Evolutionary conservation across 805 yeast species (phyloP).

Genomic region (Clavispora fructus): DNA sequence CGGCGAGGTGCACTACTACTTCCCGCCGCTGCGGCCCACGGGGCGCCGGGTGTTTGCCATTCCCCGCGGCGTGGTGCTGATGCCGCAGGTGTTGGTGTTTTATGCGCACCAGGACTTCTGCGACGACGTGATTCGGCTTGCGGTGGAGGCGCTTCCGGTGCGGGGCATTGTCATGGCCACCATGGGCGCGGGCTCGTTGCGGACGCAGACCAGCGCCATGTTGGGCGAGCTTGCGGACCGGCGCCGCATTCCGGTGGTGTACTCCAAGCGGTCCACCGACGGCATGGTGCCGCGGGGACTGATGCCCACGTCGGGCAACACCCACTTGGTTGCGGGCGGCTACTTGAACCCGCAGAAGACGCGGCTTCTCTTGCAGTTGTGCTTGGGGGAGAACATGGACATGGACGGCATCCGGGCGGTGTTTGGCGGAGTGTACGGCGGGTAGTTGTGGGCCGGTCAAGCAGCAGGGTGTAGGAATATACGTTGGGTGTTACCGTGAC

Average conservation of each 20-base stretch:
- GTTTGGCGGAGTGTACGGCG: conserved; percentile 45
- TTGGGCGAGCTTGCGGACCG: conserved; percentile 33
- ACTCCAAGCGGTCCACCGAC: conserved; percentile 64
- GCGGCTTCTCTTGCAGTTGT: conserved; percentile 52
- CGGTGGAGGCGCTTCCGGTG: conserved; percentile 39
- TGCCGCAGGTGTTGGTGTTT: conserved; percentile 48
- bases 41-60: conserved; percentile 30
- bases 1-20: conserved; percentile 59
- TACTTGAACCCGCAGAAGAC: conserved; percentile 63
- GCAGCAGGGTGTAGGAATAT: too few species aligned
- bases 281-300: conserved; percentile 61
- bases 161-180: conserved; percentile 62
- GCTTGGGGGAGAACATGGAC: conserved; percentile 39
- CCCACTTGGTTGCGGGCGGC: conserved; percentile 48
- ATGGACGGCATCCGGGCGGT: conserved; percentile 36
- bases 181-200: conserved; percentile 67
- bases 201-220: conserved; percentile 44
- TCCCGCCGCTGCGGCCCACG: conserved; percentile 56
- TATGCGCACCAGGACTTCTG: conserved; percentile 61
- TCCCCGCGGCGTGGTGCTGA: conserved; percentile 9
- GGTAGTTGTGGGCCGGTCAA: too few species aligned
- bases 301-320: conserved; percentile 20
- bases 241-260: conserved; percentile 49
- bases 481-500: too few species aligned
- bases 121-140: conserved; percentile 41